Base-by-base conservation (phyloP, 768 basidiomycete species). In the Lactarius hatsudake region DNA sequence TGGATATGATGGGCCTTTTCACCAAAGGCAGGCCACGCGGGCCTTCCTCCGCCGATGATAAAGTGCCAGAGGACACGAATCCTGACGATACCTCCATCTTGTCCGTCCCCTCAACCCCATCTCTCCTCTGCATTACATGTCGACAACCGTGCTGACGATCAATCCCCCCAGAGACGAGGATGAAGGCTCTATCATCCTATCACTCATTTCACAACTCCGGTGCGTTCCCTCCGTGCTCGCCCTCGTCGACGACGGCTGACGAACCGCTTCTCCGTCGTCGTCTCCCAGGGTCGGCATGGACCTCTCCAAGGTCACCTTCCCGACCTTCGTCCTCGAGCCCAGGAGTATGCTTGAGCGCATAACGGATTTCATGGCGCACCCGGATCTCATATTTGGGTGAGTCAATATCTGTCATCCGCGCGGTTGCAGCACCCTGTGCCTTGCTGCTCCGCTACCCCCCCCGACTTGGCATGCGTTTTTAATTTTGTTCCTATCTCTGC, bases 301-400 rank as follows among this genome's bases (percentile, higher is more conserved):
- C 78, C 87, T 98, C 66, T 89, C 87, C 71, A 90, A 94, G 78
- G 94, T 98, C 68, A 94, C 94, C 18, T 91, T 94, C 76, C 94
- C 93, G 45, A 91, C 89, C 0, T 99, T 98, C 73, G 96, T 99
- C 0, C 86, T 99, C 65, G 96, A 99, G 79, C 97, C 97, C 6
- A 82, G 97, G 74, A 94, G 93, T 73, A 94, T 98, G 91, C 86
- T 98, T 58, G 97, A 99, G 81, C 88, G 97, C 71, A 96, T 99
- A 73, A 98, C 97, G 40, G 96, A 99, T 81, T 99, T 99, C 79
- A 96, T 98, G 90, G 90, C 94, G 64, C 97, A 98, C 78, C 95
- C 97, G 36, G 96, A 99, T 80, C 88, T 98, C 75, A 86, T 98
- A 73, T 96, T 96, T 79, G 93, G 93, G 94, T 87, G 78, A 78